Evolutionary conservation across 2,329 filamentous ascomycete genomes (phyloP).

Genomic region (Fonsecaea erecta): DNA sequence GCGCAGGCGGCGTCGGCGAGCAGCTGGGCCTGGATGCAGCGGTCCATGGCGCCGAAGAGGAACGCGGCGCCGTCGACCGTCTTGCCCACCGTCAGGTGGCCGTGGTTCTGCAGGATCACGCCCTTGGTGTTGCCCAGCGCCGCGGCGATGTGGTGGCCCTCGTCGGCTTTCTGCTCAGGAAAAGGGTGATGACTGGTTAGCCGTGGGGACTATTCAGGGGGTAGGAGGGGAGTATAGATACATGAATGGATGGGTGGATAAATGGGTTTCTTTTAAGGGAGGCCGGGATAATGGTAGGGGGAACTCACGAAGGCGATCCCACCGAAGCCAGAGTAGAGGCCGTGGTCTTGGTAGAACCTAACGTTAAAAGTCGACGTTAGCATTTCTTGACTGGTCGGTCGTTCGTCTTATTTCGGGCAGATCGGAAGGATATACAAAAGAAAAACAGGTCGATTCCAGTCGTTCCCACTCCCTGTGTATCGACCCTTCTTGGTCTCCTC

Average conservation of each 20-base stretch:
- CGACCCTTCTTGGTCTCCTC: not conserved
- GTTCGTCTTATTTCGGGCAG: too few relatives aligned
- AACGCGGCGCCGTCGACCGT: conserved; percentile 58
- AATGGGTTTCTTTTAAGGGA: not conserved
- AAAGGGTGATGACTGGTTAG: not conserved
- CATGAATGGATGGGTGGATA: too few relatives aligned
- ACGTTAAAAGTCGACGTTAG: not conserved
- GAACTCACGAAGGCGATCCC: conserved; percentile 43
- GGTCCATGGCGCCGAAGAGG: conserved; percentile 57
- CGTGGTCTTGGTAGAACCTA: conserved; percentile 43
- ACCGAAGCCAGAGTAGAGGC: conserved; percentile 48
- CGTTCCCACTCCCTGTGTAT: not conserved
- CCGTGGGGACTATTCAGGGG: not conserved
- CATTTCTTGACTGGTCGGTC: not conserved
- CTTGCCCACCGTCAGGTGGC: conserved; percentile 57
- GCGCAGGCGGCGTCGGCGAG: conserved; percentile 49
- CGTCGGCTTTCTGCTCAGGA: conserved; percentile 38
- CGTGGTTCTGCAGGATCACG: conserved; percentile 60
- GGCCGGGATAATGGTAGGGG: not conserved
- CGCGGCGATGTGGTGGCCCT: conserved; percentile 46
- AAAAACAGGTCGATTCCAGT: not conserved
- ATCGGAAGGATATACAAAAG: too few relatives aligned
- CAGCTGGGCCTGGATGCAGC: conserved; percentile 49
- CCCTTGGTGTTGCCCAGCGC: conserved; percentile 58
- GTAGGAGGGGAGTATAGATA: not conserved